Evolutionary conservation across 345 rosid species (phyloP).

Genomic region (Clarkia xantiana): DNA sequence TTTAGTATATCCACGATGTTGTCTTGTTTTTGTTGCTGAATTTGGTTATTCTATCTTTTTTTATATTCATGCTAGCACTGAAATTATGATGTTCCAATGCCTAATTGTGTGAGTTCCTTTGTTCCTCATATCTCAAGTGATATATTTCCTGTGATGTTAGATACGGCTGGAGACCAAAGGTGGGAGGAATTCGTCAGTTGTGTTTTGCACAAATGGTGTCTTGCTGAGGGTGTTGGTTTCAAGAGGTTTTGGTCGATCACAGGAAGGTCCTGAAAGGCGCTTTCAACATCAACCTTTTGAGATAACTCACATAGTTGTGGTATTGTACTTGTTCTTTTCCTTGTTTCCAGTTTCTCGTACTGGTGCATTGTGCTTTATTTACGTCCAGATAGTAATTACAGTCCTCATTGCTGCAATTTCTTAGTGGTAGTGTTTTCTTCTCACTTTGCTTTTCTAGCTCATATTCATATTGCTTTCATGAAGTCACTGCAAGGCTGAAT

Average conservation of each 20-base stretch:
- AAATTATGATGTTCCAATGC: no score
- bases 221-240: slow-evolving; percentile 70
- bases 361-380: no score
- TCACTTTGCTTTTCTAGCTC: no score
- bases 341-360: neutral
- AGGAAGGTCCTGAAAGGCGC: slow-evolving; percentile 11
- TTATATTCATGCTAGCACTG: no score
- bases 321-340: slow-evolving; percentile 13
- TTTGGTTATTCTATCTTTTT: no score
- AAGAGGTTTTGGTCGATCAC: slow-evolving; percentile 23
- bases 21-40: no score
- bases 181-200: slow-evolving; percentile 70
- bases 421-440: no score
- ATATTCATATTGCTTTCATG: no score
- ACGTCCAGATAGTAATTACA: no score
- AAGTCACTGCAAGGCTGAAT: no score
- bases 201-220: slow-evolving; percentile 91
- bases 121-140: slow-evolving; percentile 6
- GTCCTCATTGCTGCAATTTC: no score
- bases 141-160: slow-evolving; percentile 18
- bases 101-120: neutral
- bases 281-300: slow-evolving; percentile 30
- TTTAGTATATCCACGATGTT: no score
- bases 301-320: slow-evolving; percentile 93
- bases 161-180: slow-evolving; percentile 89